These are phyloP conservation scores for Straminergon stramineum DNA, from an alignment of 225 moss, liverwort and hornwort species.

Conservation along the genomic window DNA sequence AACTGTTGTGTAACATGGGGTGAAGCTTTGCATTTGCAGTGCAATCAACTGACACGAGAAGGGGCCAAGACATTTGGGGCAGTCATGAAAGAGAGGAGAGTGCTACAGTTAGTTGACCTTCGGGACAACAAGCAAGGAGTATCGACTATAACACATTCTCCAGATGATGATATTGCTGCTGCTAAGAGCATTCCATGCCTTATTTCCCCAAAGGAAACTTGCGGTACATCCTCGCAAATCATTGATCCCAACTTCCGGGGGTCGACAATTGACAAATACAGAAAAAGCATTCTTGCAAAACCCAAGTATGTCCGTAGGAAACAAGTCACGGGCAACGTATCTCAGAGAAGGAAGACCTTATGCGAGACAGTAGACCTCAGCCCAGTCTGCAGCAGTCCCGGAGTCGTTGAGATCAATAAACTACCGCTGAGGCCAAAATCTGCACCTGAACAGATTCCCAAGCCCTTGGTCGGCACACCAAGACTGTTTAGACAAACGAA, in stretches of 20 bases:
- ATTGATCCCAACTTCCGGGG: neutral
- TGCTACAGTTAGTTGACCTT: slow-evolving; percentile 47
- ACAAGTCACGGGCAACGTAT: neutral
- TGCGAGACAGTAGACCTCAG: neutral
- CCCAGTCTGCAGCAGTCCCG: neutral
- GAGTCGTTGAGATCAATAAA: slow-evolving; percentile 8
- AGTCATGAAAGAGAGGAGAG: slow-evolving; percentile 35
- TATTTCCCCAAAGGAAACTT: neutral
- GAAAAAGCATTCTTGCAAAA: slow-evolving; percentile 24
- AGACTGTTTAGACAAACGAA: neutral
- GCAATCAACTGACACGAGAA: slow-evolving; percentile 45
- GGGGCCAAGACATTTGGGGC: slow-evolving; percentile 40
- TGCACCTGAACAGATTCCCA: slow-evolving; percentile 1
- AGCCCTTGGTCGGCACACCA: neutral
- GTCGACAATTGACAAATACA: neutral
- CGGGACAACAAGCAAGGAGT: slow-evolving; percentile 43
- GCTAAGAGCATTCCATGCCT: neutral
- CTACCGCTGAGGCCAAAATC: slow-evolving; percentile 12
- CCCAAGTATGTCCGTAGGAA: slow-evolving; percentile 15
- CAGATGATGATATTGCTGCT: slow-evolving; percentile 1
- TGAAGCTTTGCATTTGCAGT: slow-evolving; percentile 65
- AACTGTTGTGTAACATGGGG: slow-evolving; percentile 2
- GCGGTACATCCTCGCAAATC: neutral
- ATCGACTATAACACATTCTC: neutral
- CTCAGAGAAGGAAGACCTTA: neutral